These are phyloP conservation scores for Wickerhamomyces bisporus DNA, from an alignment of 805 yeast species.

Conservation along the genomic window DNA sequence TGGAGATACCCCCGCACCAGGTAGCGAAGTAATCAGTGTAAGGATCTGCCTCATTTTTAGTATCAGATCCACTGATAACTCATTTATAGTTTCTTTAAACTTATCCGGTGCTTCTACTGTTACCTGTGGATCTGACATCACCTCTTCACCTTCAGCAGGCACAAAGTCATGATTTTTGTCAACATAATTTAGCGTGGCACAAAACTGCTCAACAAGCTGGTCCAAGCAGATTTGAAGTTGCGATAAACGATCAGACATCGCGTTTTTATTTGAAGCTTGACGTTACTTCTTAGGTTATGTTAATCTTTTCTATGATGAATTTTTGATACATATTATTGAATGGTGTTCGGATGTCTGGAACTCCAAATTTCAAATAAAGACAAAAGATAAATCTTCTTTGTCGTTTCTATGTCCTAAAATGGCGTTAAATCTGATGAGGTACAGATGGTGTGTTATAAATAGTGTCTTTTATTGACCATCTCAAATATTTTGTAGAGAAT, in stretches of 20 bases:
- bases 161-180: slow-evolving; percentile 69
- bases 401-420: no score
- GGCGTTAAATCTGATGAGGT: no score
- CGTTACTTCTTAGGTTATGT: no score
- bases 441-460: no score
- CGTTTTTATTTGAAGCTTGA: not conserved
- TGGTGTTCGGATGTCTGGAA: not conserved
- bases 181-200: slow-evolving; percentile 72
- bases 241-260: slow-evolving; percentile 81
- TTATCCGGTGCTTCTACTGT: slow-evolving; percentile 44
- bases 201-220: slow-evolving; percentile 69
- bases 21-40: slow-evolving; percentile 79
- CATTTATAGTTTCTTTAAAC: slow-evolving; percentile 50
- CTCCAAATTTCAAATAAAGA: no score
- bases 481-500: no score
- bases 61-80: slow-evolving; percentile 79
- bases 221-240: slow-evolving; percentile 88
- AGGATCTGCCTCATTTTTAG: slow-evolving; percentile 82
- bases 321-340: no score
- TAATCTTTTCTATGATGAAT: no score
- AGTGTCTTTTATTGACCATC: no score
- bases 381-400: no score
- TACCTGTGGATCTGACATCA: slow-evolving; percentile 59
- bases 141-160: slow-evolving; percentile 45
- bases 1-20: slow-evolving; percentile 87